phyloP scores from a whole-genome alignment of 2,329 filamentous ascomycete species.

The Delphinella strobiligena region DNA sequence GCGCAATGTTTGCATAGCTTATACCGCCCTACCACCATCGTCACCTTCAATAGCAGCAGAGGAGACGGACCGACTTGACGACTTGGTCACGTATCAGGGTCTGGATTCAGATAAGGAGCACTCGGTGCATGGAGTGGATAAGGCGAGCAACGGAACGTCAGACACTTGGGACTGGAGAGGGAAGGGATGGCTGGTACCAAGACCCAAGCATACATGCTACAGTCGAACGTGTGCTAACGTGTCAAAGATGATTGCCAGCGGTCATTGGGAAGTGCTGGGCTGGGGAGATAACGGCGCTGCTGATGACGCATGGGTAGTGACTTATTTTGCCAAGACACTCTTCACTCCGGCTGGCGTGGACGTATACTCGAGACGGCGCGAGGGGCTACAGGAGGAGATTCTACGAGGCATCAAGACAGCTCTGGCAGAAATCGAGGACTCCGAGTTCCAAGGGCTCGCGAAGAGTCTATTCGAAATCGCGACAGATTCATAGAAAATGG shows the following conservation, averaged over 20 bases:
- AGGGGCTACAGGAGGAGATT: slow-evolving; percentile 47
- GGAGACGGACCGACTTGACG: slow-evolving; percentile 47
- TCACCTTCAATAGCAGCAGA: slow-evolving; percentile 19
- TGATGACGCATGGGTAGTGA: slow-evolving; percentile 53
- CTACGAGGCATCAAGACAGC: slow-evolving; percentile 44
- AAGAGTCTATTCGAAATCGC: slow-evolving; percentile 36
- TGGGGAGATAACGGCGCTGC: slow-evolving; percentile 47
- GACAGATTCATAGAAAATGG: slow-evolving; percentile 15
- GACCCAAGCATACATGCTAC: too few species aligned
- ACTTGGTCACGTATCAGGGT: slow-evolving; percentile 59
- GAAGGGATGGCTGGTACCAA: slow-evolving; percentile 60
- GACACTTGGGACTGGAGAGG: slow-evolving; percentile 65
- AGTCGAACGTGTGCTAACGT: too few species aligned
- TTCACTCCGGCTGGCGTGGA: slow-evolving; percentile 78
- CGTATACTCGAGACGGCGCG: slow-evolving; percentile 54
- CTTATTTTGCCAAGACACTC: slow-evolving; percentile 70
- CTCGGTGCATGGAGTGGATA: slow-evolving; percentile 55
- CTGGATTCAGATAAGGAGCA: slow-evolving; percentile 40
- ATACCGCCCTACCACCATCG: slow-evolving; percentile 40
- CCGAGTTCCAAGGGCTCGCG: slow-evolving; percentile 42
- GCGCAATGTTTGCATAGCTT: slow-evolving; percentile 70
- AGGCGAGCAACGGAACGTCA: slow-evolving; percentile 22
- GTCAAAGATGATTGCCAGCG: slow-evolving; percentile 57
- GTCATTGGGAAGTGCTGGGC: slow-evolving; percentile 72
- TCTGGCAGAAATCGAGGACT: slow-evolving; percentile 39